Conservation (phyloP, 208 protist genomes). For the Trypanosoma scelopori region DNA sequence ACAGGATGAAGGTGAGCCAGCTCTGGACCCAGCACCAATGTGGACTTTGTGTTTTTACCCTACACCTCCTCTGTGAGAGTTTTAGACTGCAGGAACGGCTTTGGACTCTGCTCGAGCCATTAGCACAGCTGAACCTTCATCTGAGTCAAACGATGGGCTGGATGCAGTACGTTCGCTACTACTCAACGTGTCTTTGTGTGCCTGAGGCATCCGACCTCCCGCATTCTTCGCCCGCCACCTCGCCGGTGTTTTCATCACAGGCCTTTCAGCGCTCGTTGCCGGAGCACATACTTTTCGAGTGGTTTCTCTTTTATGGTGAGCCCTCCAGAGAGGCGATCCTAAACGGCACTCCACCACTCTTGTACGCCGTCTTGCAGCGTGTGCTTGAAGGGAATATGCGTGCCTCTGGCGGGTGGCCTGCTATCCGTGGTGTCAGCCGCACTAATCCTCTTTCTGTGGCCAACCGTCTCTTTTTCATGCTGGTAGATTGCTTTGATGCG, state of each 20-base stretch:
- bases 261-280: conserved; percentile 26
- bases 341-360: conserved; percentile 19
- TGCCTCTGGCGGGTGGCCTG: conserved; percentile 30
- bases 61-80: conserved; percentile 72
- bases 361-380: conserved; percentile 32
- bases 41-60: conserved; percentile 40
- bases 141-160: conserved; percentile 44
- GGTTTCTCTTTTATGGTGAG: conserved; percentile 24
- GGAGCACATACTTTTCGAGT: conserved; percentile 19
- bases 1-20: background rate
- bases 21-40: conserved; percentile 43
- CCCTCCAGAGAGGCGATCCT: conserved; percentile 18
- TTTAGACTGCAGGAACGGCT: conserved; percentile 60
- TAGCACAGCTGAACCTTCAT: conserved; percentile 40
- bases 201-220: conserved; percentile 9
- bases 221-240: background rate
- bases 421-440: conserved; percentile 18
- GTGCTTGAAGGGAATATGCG: conserved; percentile 28
- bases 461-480: conserved; percentile 31
- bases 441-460: conserved; percentile 32
- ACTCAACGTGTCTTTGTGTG: conserved; percentile 33
- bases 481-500: conserved; percentile 37
- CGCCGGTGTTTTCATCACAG: background rate
- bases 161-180: conserved; percentile 54
- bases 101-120: conserved; percentile 48